Percentiles rank a stretch among this genome's conserved stretches.
Evolutionary conservation across 1,284 basidiomycete species (phyloP).

Genomic region (Trichosporon faecale): DNA sequence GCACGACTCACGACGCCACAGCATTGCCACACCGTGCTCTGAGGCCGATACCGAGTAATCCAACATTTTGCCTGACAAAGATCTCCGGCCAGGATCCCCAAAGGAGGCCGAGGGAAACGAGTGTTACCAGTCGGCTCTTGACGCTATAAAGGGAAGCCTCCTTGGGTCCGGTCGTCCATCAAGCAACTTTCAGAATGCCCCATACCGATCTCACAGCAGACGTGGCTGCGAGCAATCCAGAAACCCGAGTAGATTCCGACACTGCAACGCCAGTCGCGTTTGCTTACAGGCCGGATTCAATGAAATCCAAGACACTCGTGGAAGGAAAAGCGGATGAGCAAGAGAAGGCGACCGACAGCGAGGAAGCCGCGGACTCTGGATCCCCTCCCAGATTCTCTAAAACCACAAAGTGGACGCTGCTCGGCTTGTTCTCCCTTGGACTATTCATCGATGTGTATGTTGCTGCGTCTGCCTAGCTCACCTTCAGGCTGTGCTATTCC

Average conservation of each 20-base stretch:
- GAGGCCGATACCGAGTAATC: too few relatives aligned
- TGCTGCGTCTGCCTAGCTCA: background rate
- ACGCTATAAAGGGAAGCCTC: too few relatives aligned
- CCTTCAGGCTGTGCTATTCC: background rate
- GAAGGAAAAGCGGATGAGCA: background rate
- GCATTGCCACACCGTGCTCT: too few relatives aligned
- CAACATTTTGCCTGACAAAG: too few relatives aligned
- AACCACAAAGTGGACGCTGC: slow-evolving; percentile 31
- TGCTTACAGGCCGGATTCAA: background rate
- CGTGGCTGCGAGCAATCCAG: too few relatives aligned
- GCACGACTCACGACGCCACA: too few relatives aligned
- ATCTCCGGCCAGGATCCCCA: too few relatives aligned
- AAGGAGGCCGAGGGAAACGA: too few relatives aligned
- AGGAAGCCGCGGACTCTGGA: background rate
- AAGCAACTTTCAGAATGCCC: background rate
- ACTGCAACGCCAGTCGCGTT: background rate
- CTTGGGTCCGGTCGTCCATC: too few relatives aligned
- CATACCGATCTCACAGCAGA: background rate
- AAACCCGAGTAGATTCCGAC: background rate
- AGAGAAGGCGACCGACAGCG: background rate
- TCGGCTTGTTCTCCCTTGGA: slow-evolving; percentile 28
- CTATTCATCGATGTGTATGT: slow-evolving; percentile 29
- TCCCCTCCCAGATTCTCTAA: slow-evolving; percentile 12
- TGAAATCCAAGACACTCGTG: background rate
- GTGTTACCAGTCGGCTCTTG: too few relatives aligned